Evolutionary conservation across 2,329 filamentous ascomycete species (phyloP).

Genomic region (Emergomyces pasteurianus): DNA sequence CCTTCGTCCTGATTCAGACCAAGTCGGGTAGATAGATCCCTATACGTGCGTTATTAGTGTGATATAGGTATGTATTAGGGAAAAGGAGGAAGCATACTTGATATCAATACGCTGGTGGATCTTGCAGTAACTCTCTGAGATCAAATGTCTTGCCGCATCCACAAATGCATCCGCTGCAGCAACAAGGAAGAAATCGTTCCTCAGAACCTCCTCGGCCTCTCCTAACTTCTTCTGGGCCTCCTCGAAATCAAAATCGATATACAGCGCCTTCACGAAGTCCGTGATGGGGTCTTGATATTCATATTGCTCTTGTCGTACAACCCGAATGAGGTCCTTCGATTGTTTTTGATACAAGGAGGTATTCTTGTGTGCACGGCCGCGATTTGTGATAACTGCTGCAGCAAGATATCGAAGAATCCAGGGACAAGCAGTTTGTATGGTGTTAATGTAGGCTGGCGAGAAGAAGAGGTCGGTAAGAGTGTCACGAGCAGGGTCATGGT

Average conservation of each 20-base stretch:
- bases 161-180: slow-evolving; percentile 79
- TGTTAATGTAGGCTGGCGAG: slow-evolving; percentile 96
- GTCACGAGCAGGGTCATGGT: slow-evolving; percentile 85
- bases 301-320: slow-evolving; percentile 93
- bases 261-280: slow-evolving; percentile 90
- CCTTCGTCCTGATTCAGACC: slow-evolving; percentile 88
- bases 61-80: not conserved
- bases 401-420: slow-evolving; percentile 94
- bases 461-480: slow-evolving; percentile 92
- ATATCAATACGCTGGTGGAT: slow-evolving; percentile 98
- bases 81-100: slow-evolving; percentile 42
- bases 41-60: slow-evolving; percentile 17
- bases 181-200: slow-evolving; percentile 89
- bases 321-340: slow-evolving; percentile 90
- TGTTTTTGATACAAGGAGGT: slow-evolving; percentile 90
- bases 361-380: slow-evolving; percentile 63
- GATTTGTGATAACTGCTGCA: slow-evolving; percentile 89
- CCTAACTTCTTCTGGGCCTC: slow-evolving; percentile 82
- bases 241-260: slow-evolving; percentile 94
- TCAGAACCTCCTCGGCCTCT: slow-evolving; percentile 81
- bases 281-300: slow-evolving; percentile 95
- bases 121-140: slow-evolving; percentile 99
- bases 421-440: slow-evolving; percentile 93
- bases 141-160: slow-evolving; percentile 86
- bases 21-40: slow-evolving; percentile 80